A percentile compares a stretch with the other conserved stretches of the same genome.
Evolutionary conservation across 192 early-diverging fungal species (phyloP).

Genomic region (Spizellomyces punctatus): DNA sequence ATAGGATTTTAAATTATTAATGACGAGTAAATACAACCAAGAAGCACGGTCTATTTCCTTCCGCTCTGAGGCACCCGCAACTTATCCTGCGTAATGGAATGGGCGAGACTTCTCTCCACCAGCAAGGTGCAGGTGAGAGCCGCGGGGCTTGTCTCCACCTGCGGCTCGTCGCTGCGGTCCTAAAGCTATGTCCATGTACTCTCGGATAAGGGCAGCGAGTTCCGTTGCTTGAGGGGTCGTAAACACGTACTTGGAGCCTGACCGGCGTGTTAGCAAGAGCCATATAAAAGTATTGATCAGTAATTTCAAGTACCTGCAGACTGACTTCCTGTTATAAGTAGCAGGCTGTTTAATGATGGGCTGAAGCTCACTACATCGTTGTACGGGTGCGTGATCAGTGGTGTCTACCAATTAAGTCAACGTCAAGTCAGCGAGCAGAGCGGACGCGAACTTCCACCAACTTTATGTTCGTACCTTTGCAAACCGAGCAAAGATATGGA

Average conservation of each 20-base stretch:
- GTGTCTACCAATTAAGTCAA: conserved; percentile 33
- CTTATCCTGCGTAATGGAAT: no score
- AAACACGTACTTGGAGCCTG: conserved; percentile 53
- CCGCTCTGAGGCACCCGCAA: not conserved
- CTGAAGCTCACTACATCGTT: conserved; percentile 45
- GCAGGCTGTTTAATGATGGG: conserved; percentile 45
- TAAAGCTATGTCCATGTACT: conserved; percentile 41
- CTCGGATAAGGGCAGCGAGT: conserved; percentile 46
- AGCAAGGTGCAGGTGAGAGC: not conserved
- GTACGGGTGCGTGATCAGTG: conserved; percentile 40
- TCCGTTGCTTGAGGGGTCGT: conserved; percentile 41
- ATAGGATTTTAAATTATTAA: not conserved
- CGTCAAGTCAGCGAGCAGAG: not conserved
- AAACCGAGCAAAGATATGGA: conserved; percentile 45
- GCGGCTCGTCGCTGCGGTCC: not conserved
- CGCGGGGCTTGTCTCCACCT: not conserved
- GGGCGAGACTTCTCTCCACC: not conserved
- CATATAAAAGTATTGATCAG: not conserved
- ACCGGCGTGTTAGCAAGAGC: not conserved
- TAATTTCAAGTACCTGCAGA: conserved; percentile 5
- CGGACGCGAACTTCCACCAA: not conserved
- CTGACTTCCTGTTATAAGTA: conserved; percentile 41
- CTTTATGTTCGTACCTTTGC: conserved; percentile 25
- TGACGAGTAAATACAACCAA: not conserved
- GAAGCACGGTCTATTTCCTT: not conserved